Evolutionary conservation across 2,329 filamentous ascomycete species (phyloP), one percentile per base, ranked within the genome.

Genomic region (Microsporum audouinii): DNA sequence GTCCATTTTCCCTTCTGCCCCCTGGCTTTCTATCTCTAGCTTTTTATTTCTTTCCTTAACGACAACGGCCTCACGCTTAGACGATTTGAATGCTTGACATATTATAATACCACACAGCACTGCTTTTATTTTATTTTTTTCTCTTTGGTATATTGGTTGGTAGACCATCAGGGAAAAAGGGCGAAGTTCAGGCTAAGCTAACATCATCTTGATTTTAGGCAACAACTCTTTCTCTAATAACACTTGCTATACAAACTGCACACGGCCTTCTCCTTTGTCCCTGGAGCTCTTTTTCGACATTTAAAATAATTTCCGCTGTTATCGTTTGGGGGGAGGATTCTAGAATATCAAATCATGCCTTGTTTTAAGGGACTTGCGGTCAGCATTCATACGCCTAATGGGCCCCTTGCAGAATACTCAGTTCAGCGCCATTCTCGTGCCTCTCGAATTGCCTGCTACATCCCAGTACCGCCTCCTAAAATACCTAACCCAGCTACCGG

Each of bases 281-380:
- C 17, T 10, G n/a, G 43, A 17, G 43, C 43, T 14, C n/a, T 43
- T 43, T 47, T 47, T 27, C 17, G 27, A 34, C 51, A 29, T 7
- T 17, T 14, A 34, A 36, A 55, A 55, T 23, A 14, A 55, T 34
- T 55, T 12, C 31, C 31, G 31, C 51, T 55, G 14, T 17, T 55
- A 55, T 55, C 31, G 33, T 36, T 34, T 55, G 7, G 51, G 31
- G 29, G 33, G 33, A 23, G 33, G 14, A 5, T 27, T 55, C 2
- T 38, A 55, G 31, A 55, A 36, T 55, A 36, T 59, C 58, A 14
- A n/a, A 61, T 57, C 56, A 88, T 88, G 94, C 94, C 94, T 79
- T 97, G 91, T 84, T 99, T 97, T 80, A 95, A 97, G 81, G 94
- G 94, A 77, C 91, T 99, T 78, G 92, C 94, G 70, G 92, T 97